Base-by-base conservation (phyloP, 495 filamentous ascomycete species). In the Glutinoglossum americanum region DNA sequence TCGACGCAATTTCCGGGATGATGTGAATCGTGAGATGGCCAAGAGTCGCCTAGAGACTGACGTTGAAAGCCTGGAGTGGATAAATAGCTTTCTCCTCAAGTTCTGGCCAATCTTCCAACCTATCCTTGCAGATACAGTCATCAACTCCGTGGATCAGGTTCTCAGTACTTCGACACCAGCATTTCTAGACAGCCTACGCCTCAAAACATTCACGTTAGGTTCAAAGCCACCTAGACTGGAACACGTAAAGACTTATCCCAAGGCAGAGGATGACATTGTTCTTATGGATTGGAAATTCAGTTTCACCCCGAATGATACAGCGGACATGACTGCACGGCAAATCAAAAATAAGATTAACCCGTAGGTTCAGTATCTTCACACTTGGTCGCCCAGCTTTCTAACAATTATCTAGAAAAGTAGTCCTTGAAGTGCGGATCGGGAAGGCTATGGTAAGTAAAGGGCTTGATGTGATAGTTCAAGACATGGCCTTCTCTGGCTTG, bases 271-370 rank as follows among this genome's bases (percentile, higher is more conserved):
- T 51, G 90, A 99, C 64, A 84, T 84, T 57, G 85, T 99, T 45
- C 77, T 97, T 57, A 99, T 97, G 93, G 92, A 99, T 66, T 99
- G 92, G 92, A 89, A 94, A 62, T 97, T 99, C 70, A 96, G 89
- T 72, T 99, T 99, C 69, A 97, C 85, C 0, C 92, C 92, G 9
- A 96, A 90, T 62, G 92, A 99, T 68, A 84, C 76, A 10, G 80
- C 84, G 59, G 92, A 99, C 70, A 75, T 99, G 75, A 99, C 92
- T 5, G 73, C 80, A 23, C 81, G 83, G 48, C 92, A 99, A 65
- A 67, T 93, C 62, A 92, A 87, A 71, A 85, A 90, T 69, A 96
- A 93, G 71, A 76, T 96, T 67, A 96, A 99, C 67, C 92, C 92
- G 9, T 59, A 55, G 3, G 55, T 45, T 23, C 1, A 9, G 15